These are phyloP conservation scores for Microcyclospora tardicrescens DNA, from an alignment of 2,329 filamentous ascomycete species.

Conservation along the genomic window DNA sequence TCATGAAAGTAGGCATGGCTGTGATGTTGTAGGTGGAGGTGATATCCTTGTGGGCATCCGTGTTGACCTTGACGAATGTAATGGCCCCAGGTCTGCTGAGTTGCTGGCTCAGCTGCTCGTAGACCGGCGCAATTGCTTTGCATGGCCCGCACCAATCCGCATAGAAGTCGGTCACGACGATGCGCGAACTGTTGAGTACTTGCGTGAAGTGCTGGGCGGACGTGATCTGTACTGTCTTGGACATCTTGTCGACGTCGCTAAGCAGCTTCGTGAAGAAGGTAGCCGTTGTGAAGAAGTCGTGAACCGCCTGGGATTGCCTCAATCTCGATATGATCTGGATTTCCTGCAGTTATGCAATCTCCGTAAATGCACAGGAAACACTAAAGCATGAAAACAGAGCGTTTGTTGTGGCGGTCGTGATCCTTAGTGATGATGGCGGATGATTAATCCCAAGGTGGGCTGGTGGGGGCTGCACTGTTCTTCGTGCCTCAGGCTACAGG, in stretches of 20 bases:
- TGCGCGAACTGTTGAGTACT: constrained; percentile 56
- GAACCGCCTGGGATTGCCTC: too few relatives aligned
- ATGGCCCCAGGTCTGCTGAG: constrained; percentile 60
- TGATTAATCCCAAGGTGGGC: too few relatives aligned
- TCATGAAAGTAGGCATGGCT: constrained; percentile 80
- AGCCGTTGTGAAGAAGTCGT: too few relatives aligned
- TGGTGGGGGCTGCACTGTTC: too few relatives aligned
- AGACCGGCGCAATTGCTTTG: constrained; percentile 70
- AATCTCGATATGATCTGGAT: too few relatives aligned
- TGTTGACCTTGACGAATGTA: constrained; percentile 79
- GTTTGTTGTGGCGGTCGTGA: too few relatives aligned
- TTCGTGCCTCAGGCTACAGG: too few relatives aligned
- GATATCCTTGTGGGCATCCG: constrained; percentile 62
- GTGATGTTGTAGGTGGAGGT: constrained; percentile 60
- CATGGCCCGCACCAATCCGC: constrained; percentile 74
- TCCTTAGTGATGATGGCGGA: too few relatives aligned
- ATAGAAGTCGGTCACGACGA: constrained; percentile 85
- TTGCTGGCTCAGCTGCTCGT: constrained; percentile 59
- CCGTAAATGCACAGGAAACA: too few relatives aligned
- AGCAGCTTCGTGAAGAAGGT: constrained; percentile 4
- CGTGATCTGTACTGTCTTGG: constrained; percentile 30
- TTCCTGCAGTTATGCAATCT: too few relatives aligned
- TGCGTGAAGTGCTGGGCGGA: constrained; percentile 42
- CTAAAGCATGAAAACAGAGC: too few relatives aligned
- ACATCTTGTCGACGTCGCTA: constrained; percentile 25